Conservation (phyloP, 2,329 filamentous ascomycete genomes). For the Pyricularia pennisetigena region DNA sequence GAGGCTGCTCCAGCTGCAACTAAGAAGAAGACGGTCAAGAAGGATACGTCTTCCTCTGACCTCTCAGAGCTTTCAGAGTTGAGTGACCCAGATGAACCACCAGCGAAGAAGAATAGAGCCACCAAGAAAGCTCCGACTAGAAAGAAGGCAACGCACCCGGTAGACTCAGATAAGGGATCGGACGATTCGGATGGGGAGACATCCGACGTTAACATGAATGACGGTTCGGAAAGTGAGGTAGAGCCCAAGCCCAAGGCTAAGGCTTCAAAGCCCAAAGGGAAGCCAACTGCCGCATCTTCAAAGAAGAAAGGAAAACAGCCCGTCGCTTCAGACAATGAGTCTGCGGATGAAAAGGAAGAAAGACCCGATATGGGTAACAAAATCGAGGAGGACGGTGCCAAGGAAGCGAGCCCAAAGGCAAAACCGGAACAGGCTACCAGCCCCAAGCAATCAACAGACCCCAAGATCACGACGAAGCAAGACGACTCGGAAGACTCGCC, state of each 20-base stretch:
- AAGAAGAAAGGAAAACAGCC: background rate
- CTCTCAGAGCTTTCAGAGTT: slow-evolving; percentile 1
- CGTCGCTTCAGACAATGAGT: background rate
- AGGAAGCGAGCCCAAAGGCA: slow-evolving; percentile 12
- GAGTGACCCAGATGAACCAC: background rate
- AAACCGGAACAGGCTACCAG: slow-evolving; percentile 10
- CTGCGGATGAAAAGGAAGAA: background rate
- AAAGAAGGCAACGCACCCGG: slow-evolving; percentile 14
- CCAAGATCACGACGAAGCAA: slow-evolving; percentile 11
- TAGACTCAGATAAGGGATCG: slow-evolving; percentile 15
- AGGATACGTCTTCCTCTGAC: slow-evolving; percentile 14
- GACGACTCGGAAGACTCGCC: slow-evolving; percentile 9
- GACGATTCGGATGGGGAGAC: slow-evolving; percentile 17
- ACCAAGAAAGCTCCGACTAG: slow-evolving; percentile 1
- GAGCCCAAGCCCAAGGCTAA: background rate
- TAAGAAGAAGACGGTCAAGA: slow-evolving; percentile 7
- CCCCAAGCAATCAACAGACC: slow-evolving; percentile 12
- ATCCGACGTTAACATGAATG: background rate
- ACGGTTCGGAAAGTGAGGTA: slow-evolving; percentile 5
- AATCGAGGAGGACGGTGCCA: slow-evolving; percentile 18
- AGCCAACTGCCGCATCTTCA: background rate
- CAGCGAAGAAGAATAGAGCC: slow-evolving; percentile 12
- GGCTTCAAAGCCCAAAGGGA: background rate
- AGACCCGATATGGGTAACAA: slow-evolving; percentile 2
- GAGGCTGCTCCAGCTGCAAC: slow-evolving; percentile 6